Conservation (phyloP, 352 stramenopile species). For the Phytophthora podocarpi region DNA sequence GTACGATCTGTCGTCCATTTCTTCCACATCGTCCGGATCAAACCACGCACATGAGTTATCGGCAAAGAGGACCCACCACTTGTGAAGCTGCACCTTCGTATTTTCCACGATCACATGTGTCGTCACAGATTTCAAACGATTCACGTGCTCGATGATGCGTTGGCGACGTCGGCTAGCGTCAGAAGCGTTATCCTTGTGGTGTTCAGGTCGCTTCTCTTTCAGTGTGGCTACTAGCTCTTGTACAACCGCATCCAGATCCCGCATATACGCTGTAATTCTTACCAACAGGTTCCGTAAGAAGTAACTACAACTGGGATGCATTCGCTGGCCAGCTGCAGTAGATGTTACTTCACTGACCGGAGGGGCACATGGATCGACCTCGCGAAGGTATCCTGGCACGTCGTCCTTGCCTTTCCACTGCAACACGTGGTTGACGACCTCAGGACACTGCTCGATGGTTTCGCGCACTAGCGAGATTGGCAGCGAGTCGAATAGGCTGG, state of each 20-base stretch:
- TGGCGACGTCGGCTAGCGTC: constrained; percentile 18
- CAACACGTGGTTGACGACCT: constrained; percentile 79
- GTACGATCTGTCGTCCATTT: constrained; percentile 60
- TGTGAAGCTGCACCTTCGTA: constrained; percentile 75
- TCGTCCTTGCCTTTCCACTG: constrained; percentile 77
- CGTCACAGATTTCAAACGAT: constrained; percentile 60
- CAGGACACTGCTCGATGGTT: constrained; percentile 78
- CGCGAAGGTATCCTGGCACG: constrained; percentile 49
- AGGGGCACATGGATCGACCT: constrained; percentile 32
- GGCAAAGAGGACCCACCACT: constrained; percentile 75
- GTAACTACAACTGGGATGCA: constrained; percentile 20
- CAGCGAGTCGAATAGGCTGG: constrained; percentile 71
- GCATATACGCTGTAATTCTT: constrained; percentile 31
- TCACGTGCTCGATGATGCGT: constrained; percentile 48
- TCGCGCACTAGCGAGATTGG: constrained; percentile 78
- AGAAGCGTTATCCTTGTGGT: constrained; percentile 9
- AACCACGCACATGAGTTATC: constrained; percentile 71
- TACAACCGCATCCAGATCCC: constrained; percentile 32
- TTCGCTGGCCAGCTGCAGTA: not conserved
- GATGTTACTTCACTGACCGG: not conserved
- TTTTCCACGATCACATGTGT: constrained; percentile 58
- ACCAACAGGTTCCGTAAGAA: constrained; percentile 40
- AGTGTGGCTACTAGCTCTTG: constrained; percentile 23
- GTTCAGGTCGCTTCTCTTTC: constrained; percentile 20
- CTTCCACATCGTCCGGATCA: constrained; percentile 51